Evolutionary conservation across 805 yeast species (phyloP), one percentile per base, ranked within the genome.

Genomic region (Lachancea thermotolerans): DNA sequence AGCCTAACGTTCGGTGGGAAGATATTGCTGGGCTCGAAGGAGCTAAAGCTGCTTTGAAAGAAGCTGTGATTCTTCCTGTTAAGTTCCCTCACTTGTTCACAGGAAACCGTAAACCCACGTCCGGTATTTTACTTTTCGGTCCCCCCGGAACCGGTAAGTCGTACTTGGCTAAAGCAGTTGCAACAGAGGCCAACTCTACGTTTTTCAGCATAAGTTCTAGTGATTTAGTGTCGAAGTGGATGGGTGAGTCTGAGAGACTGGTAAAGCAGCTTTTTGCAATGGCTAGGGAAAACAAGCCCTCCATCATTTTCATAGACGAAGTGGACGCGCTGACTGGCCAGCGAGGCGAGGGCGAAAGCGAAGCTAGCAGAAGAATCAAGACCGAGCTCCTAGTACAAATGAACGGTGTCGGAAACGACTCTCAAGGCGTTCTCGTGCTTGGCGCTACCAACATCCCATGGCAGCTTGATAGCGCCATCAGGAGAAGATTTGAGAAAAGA

Each of bases 141-240:
- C 95, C 95, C 16, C 99, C 99, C 2, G 99, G 99, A 58, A 93
- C 99, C 0, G 99, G 99, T 73, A 93, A 93, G 60, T 91, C 98
- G 1, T 93, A 82, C 60, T 70, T 93, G 48, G 99, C 99, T 10
- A 93, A 93, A 63, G 99, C 99, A 0, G 98, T 93, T 8, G 99
- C 99, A 21, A 93, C 99, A 0, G 99, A 93, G 59, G 96, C 98
- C 41, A 89, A 91, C 63, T 87, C 97, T 0, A 93, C 99, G 0
- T 93, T 93, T 57, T 93, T 93, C 67, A 85, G 96, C 2, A 95
- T 93, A 1, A 84, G 95, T n/a, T 88, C 96, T 0, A 85, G 95
- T 11, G 99, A 93, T 65, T 75, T 93, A 57, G 98, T 93, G 2
- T 84, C 95, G 53, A 93, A 93, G 66, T 93, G 99, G 99, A 91